Conservation (phyloP, 2,329 filamentous ascomycete genomes). For the Cordyceps cateniannulata region DNA sequence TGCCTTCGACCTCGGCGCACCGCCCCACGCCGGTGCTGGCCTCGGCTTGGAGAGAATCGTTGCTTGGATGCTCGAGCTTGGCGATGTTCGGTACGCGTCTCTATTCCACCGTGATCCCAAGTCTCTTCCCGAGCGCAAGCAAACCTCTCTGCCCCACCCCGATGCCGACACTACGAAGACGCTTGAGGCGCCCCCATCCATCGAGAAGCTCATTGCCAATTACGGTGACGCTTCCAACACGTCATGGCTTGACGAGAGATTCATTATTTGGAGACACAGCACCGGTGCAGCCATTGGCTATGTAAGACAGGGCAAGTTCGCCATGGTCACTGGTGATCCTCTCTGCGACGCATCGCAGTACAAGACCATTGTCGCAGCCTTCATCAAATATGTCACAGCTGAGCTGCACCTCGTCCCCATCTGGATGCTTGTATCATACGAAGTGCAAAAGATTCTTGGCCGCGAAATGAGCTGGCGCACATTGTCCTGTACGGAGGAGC, state of each 20-base stretch:
- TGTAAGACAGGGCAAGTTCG: conserved; percentile 68
- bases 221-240: conserved; percentile 94
- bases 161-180: conserved; percentile 68
- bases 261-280: conserved; percentile 78
- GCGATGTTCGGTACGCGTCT: conserved; percentile 83
- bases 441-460: conserved; percentile 73
- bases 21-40: conserved; percentile 84
- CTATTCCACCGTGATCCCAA: conserved; percentile 85
- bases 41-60: conserved; percentile 85
- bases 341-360: conserved; percentile 78
- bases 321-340: conserved; percentile 80
- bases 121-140: conserved; percentile 64
- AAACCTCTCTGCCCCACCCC: conserved; percentile 68
- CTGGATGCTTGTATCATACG: conserved; percentile 81
- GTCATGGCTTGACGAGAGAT: conserved; percentile 85
- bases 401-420: conserved; percentile 68
- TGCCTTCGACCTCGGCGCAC: conserved; percentile 81
- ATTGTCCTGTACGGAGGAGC: conserved; percentile 81
- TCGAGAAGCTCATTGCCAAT: conserved; percentile 88
- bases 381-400: conserved; percentile 67
- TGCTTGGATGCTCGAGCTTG: conserved; percentile 77
- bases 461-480: conserved; percentile 80
- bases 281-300: conserved; percentile 84
- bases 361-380: conserved; percentile 63
- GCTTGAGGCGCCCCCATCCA: conserved; percentile 56